Evolutionary conservation across 441 rosid genomes (phyloP).

Genomic region (Biscutella laevigata): DNA sequence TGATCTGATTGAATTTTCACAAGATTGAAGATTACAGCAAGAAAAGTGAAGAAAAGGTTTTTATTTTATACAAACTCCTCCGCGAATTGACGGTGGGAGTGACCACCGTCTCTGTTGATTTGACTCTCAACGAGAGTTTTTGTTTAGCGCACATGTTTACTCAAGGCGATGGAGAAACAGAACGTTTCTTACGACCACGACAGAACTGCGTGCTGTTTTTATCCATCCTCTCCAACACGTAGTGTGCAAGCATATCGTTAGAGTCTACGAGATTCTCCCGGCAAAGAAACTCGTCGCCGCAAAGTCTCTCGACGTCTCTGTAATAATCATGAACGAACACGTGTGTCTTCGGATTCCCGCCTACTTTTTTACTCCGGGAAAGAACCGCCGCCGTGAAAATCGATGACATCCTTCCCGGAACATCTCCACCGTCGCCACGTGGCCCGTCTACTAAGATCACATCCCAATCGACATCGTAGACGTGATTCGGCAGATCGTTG

Average conservation of each 20-base stretch:
- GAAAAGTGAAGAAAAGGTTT: not conserved
- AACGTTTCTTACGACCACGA: slow-evolving; percentile 20
- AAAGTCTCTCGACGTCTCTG: slow-evolving; percentile 60
- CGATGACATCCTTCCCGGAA: slow-evolving; percentile 75
- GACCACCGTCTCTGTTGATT: not conserved
- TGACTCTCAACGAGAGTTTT: slow-evolving; percentile 4
- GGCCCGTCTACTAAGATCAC: slow-evolving; percentile 88
- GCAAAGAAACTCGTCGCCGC: slow-evolving; percentile 85
- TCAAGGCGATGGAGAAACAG: slow-evolving; percentile 20
- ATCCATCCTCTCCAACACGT: slow-evolving; percentile 71
- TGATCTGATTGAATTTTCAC: slow-evolving; percentile 9
- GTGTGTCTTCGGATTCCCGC: slow-evolving; percentile 73
- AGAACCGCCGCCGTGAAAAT: slow-evolving; percentile 87
- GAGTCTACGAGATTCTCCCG: slow-evolving; percentile 63
- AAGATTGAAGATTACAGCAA: not conserved
- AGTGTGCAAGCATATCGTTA: slow-evolving; percentile 68
- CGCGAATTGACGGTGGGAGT: slow-evolving; percentile 18
- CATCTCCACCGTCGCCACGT: slow-evolving; percentile 58
- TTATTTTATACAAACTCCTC: slow-evolving; percentile 16
- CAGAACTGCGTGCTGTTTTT: slow-evolving; percentile 36
- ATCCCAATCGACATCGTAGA: slow-evolving; percentile 90
- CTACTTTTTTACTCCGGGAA: slow-evolving; percentile 53
- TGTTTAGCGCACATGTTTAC: slow-evolving; percentile 12
- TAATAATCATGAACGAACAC: slow-evolving; percentile 79
- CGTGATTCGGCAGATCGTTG: slow-evolving; percentile 85